Conservation (phyloP, 2,329 filamentous ascomycete species). For the Myrmaecium sp. region DNA sequence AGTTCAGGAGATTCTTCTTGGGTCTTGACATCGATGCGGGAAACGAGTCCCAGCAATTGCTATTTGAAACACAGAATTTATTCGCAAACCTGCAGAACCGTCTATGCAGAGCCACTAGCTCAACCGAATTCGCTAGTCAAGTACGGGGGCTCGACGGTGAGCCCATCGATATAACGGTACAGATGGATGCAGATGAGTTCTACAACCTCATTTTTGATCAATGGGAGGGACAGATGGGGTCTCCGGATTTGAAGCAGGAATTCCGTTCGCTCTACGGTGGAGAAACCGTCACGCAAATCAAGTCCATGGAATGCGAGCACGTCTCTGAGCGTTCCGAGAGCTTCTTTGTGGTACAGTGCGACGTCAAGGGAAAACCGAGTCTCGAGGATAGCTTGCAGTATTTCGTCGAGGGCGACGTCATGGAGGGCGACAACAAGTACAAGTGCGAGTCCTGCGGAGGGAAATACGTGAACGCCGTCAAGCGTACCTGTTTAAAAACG, state of each 20-base stretch:
- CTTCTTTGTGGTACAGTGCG: conserved; percentile 88
- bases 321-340: conserved; percentile 81
- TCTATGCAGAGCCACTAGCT: conserved; percentile 55
- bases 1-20: conserved; percentile 75
- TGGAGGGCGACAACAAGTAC: conserved; percentile 98
- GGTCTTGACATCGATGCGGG: conserved; percentile 36
- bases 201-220: conserved; percentile 87
- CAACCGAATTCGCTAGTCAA: conserved; percentile 51
- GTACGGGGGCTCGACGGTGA: conserved; percentile 73
- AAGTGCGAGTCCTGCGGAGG: conserved; percentile 81
- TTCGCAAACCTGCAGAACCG: conserved; percentile 80
- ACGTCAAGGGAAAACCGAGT: conserved; percentile 78
- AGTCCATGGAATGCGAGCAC: conserved; percentile 85
- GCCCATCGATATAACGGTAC: conserved; percentile 68
- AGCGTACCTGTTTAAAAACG: conserved; percentile 78
- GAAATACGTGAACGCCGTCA: conserved; percentile 76
- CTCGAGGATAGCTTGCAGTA: conserved; percentile 78
- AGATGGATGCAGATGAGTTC: conserved; percentile 98
- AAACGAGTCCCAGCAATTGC: conserved; percentile 52
- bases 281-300: conserved; percentile 83
- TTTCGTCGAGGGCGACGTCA: conserved; percentile 90
- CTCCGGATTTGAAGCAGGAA: conserved; percentile 47
- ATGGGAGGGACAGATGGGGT: conserved; percentile 66
- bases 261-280: conserved; percentile 82
- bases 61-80: conserved; percentile 61